Percentiles rank a stretch among this genome's conserved stretches.
Conservation (phyloP, 2,329 filamentous ascomycete species). For the Hymenoscyphus salicellus region DNA sequence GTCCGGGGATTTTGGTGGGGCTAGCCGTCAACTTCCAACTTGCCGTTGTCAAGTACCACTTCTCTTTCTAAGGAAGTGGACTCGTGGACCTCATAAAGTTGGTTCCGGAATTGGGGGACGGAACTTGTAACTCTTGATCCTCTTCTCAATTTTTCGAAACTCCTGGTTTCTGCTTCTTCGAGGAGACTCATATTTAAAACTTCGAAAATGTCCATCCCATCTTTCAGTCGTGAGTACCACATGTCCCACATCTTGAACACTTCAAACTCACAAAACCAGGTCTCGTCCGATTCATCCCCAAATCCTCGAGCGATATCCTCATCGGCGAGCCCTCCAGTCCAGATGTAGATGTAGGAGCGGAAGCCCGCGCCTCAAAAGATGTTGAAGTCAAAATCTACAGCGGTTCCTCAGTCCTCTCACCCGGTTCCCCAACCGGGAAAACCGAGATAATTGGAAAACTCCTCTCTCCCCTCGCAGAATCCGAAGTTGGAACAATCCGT, state of each 20-base stretch:
- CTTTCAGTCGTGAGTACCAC: conserved; percentile 26
- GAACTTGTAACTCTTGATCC: neutral
- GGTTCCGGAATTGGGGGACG: neutral
- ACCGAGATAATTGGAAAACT: conserved; percentile 41
- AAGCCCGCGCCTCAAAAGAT: conserved; percentile 53
- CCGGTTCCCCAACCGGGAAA: conserved; percentile 50
- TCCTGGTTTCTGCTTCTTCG: neutral
- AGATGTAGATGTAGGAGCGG: conserved; percentile 55
- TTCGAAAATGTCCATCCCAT: conserved; percentile 20
- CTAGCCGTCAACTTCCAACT: conserved; percentile 5
- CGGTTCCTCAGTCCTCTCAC: conserved; percentile 54
- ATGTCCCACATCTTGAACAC: neutral
- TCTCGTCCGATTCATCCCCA: conserved; percentile 58
- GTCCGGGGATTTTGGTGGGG: conserved; percentile 8
- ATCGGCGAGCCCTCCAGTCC: conserved; percentile 55
- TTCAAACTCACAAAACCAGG: conserved; percentile 39
- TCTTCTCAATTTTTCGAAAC: neutral
- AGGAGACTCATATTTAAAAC: neutral
- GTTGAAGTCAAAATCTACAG: conserved; percentile 56
- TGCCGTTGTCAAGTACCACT: conserved; percentile 10
- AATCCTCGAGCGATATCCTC: conserved; percentile 48
- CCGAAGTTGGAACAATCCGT: conserved; percentile 46
- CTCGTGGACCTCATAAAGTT: neutral
- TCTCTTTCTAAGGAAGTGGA: neutral
- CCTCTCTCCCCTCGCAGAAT: conserved; percentile 44